Evolutionary conservation across 2,329 filamentous ascomycete genomes (phyloP).

Genomic region (Talaromyces pinophilus): DNA sequence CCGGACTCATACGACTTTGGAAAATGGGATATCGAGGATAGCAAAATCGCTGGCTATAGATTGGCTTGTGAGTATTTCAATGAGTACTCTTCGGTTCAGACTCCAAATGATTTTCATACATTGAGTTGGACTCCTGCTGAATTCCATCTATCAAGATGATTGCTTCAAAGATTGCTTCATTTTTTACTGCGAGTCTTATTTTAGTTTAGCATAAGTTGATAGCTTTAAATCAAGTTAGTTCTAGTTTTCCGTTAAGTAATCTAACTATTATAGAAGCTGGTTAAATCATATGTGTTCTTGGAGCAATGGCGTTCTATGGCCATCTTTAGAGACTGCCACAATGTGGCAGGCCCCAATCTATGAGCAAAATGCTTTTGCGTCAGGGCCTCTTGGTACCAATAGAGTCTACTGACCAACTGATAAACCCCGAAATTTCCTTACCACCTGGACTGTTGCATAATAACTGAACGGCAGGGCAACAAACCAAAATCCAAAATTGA

Average conservation of each 20-base stretch:
- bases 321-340: no score
- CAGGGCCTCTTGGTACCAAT: neutral
- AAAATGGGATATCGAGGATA: neutral
- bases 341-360: no score
- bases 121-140: no score
- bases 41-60: neutral
- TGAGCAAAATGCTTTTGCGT: neutral
- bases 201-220: no score
- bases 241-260: no score
- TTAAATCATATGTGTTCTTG: no score
- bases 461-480: slow-evolving; percentile 48
- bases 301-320: no score
- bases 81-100: neutral
- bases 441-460: slow-evolving; percentile 47
- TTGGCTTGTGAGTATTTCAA: neutral
- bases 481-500: slow-evolving; percentile 49
- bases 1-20: neutral
- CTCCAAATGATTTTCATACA: neutral
- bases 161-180: no score
- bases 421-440: slow-evolving; percentile 40
- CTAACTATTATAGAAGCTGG: no score
- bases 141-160: no score
- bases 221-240: no score
- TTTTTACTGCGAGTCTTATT: no score
- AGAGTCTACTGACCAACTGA: neutral